Percentiles rank a stretch among this genome's conserved stretches.
Evolutionary conservation across 2,329 filamentous ascomycete species (phyloP).

Genomic region (Achaetomium macrosporum): DNA sequence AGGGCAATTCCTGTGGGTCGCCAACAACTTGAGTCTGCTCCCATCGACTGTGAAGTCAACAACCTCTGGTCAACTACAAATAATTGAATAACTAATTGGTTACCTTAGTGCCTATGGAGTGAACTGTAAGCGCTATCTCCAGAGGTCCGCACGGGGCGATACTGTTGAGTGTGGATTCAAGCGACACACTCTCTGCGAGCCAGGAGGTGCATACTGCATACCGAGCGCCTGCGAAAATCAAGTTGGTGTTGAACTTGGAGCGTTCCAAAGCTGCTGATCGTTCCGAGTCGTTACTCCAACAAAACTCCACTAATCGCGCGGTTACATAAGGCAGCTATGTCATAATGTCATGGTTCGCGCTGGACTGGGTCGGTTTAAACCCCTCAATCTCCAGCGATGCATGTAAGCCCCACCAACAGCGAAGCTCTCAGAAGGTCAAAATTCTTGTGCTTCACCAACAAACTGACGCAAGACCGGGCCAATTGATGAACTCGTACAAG

Average conservation of each 20-base stretch:
- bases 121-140: too few species aligned
- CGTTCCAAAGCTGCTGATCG: neutral
- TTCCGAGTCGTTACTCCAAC: neutral
- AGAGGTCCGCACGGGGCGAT: too few species aligned
- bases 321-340: slow-evolving; percentile 12
- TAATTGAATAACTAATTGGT: too few species aligned
- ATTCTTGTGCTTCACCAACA: neutral
- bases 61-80: too few species aligned
- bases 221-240: neutral
- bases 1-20: too few species aligned
- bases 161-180: too few species aligned
- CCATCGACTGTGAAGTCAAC: too few species aligned
- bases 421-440: neutral
- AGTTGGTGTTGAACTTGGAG: neutral
- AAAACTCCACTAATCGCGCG: neutral
- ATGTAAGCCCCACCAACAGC: neutral
- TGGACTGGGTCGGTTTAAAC: slow-evolving; percentile 17
- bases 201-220: too few species aligned
- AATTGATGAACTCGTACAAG: neutral
- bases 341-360: neutral
- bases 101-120: too few species aligned
- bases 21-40: too few species aligned
- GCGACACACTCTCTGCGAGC: too few species aligned
- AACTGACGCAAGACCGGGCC: neutral
- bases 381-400: slow-evolving; percentile 13